phyloP scores from a whole-genome alignment of 2,329 filamentous ascomycete genomes.

The Dryadomyces sulphureus region DNA sequence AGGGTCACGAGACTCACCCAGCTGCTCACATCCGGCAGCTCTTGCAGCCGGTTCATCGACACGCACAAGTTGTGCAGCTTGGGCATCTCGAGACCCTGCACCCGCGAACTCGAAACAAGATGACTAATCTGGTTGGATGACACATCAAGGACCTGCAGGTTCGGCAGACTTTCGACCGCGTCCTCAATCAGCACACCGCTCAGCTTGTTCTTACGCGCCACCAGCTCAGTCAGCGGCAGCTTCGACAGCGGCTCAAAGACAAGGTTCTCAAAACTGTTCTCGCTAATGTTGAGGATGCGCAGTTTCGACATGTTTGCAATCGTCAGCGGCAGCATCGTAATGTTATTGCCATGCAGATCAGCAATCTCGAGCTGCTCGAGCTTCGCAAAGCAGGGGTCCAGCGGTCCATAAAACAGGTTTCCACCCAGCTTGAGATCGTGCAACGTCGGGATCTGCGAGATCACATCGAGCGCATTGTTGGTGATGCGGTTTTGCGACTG shows the following conservation, averaged over 20 bases:
- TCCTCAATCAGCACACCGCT: constrained; percentile 55
- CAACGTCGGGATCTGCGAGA: constrained; percentile 58
- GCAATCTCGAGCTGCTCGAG: constrained; percentile 62
- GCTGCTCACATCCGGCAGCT: constrained; percentile 56
- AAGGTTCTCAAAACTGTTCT: constrained; percentile 60
- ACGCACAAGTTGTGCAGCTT: constrained; percentile 58
- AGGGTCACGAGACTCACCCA: constrained; percentile 64
- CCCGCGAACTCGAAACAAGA: constrained; percentile 24
- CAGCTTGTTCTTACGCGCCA: constrained; percentile 65
- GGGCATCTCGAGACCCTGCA: constrained; percentile 45
- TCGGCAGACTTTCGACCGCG: constrained; percentile 39
- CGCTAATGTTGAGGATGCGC: constrained; percentile 61
- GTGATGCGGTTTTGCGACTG: constrained; percentile 70
- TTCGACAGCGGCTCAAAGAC: constrained; percentile 54
- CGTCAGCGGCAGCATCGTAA: constrained; percentile 54
- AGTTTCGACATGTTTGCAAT: constrained; percentile 55
- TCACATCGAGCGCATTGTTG: constrained; percentile 55
- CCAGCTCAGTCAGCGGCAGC: constrained; percentile 59
- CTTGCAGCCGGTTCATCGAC: constrained; percentile 65
- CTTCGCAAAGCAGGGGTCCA: constrained; percentile 47
- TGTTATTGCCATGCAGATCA: constrained; percentile 67
- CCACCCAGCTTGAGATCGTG: constrained; percentile 70
- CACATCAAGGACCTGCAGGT: constrained; percentile 63
- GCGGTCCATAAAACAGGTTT: constrained; percentile 55
- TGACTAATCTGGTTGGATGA: constrained; percentile 58